phyloP scores from a whole-genome alignment of 202 grass and related monocot genomes.

The Dendrocalamus latiflorus region DNA sequence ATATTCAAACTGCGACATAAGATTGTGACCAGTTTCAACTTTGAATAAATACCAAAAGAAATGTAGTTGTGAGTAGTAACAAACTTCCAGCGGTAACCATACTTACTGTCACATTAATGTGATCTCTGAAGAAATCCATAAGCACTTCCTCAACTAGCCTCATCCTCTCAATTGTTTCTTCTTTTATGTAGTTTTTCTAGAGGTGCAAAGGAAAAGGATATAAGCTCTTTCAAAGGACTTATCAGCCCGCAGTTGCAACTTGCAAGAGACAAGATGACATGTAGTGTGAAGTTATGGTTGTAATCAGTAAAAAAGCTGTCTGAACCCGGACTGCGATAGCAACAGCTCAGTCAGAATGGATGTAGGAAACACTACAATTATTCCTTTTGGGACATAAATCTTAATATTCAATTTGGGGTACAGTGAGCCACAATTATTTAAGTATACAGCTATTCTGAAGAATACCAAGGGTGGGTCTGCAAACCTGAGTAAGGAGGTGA shows the following conservation, averaged over 20 bases:
- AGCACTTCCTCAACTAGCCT: conserved; percentile 94
- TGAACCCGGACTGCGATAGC: conserved; percentile 5
- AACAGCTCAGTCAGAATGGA: conserved; percentile 9
- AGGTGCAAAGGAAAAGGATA: conserved; percentile 20
- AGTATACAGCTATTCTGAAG: background rate
- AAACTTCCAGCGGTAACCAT: conserved; percentile 29
- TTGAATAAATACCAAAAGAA: background rate
- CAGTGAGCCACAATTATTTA: background rate
- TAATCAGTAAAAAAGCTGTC: background rate
- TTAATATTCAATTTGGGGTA: background rate
- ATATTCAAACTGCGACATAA: conserved; percentile 4
- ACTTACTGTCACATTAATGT: conserved; percentile 92
- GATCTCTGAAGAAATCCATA: conserved; percentile 97
- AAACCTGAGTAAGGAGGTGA: conserved; percentile 91
- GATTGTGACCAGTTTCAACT: background rate
- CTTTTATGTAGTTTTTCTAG: conserved; percentile 85
- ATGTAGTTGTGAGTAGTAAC: background rate
- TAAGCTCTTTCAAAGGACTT: background rate
- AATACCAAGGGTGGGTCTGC: conserved; percentile 15
- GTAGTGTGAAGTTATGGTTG: background rate
- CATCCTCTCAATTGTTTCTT: conserved; percentile 89
- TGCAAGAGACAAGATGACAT: conserved; percentile 1
- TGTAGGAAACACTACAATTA: conserved; percentile 2
- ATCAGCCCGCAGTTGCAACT: background rate
- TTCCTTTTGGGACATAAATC: background rate